Percentiles rank a stretch among this genome's conserved stretches.
Conservation (phyloP, 352 stramenopile species). For the Phytophthora quininea region DNA sequence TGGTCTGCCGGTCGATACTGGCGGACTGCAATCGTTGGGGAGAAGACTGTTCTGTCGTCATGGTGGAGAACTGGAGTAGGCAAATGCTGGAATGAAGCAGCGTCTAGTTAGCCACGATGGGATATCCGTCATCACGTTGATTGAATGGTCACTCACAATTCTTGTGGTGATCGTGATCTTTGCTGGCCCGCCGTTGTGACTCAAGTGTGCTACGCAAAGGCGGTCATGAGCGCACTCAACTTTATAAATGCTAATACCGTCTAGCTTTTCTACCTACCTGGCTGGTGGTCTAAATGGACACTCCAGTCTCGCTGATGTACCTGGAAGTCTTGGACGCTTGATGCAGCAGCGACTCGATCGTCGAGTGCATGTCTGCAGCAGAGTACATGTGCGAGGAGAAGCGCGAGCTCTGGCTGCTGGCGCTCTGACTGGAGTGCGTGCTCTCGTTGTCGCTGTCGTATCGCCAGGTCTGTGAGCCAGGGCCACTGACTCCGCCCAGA, state of each 20-base stretch:
- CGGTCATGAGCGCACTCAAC: not conserved
- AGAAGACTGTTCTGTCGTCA: not conserved
- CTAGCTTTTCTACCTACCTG: not conserved
- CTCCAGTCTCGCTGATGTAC: conserved; percentile 52
- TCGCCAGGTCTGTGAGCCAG: conserved; percentile 43
- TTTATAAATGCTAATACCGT: conserved; percentile 1
- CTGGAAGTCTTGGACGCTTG: conserved; percentile 73
- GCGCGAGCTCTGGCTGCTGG: conserved; percentile 44
- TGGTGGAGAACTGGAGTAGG: not conserved
- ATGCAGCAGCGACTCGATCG: conserved; percentile 75
- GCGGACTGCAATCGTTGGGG: conserved; percentile 11
- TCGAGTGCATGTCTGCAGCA: conserved; percentile 66
- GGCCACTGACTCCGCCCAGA: conserved; percentile 26
- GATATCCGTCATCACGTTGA: not conserved
- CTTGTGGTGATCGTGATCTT: not conserved
- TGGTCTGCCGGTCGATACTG: conserved; percentile 30
- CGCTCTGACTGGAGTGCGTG: conserved; percentile 52
- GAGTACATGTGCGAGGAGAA: conserved; percentile 59
- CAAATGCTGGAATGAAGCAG: not conserved
- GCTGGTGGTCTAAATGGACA: conserved; percentile 36
- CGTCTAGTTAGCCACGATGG: not conserved
- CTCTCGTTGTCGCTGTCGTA: conserved; percentile 66
- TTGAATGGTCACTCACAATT: too few relatives aligned
- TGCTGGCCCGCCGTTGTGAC: not conserved
- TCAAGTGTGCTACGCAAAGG: not conserved